phyloP scores from a whole-genome alignment of 116 monocot genomes.

The Thalassia testudinum region DNA sequence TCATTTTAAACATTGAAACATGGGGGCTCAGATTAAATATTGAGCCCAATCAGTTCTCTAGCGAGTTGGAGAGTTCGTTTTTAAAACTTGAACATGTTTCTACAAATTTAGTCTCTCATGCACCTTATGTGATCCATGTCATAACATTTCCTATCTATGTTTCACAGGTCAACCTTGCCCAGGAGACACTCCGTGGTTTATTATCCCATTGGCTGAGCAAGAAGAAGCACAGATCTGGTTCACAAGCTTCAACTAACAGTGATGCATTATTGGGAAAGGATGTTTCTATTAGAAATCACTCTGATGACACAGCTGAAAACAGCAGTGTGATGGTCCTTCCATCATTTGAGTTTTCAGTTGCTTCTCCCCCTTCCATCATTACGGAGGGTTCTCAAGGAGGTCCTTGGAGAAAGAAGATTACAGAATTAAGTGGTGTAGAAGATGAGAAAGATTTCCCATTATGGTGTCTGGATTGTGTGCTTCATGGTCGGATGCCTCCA shows the following conservation, averaged over 20 bases:
- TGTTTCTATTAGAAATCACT: constrained; percentile 27
- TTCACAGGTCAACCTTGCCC: constrained; percentile 88
- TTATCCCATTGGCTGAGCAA: constrained; percentile 69
- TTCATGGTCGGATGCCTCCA: constrained; percentile 53
- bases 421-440: constrained; percentile 79
- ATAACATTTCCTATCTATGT: too few species aligned
- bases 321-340: constrained; percentile 27
- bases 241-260: constrained; percentile 41
- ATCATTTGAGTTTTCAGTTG: constrained; percentile 69
- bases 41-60: too few species aligned
- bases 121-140: too few species aligned
- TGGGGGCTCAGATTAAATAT: too few species aligned
- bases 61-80: too few species aligned
- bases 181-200: constrained; percentile 85
- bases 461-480: constrained; percentile 89
- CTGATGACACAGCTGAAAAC: constrained; percentile 53
- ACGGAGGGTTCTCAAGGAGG: constrained; percentile 88
- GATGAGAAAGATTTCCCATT: constrained; percentile 93
- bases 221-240: constrained; percentile 50
- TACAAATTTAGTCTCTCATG: too few species aligned
- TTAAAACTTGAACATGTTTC: too few species aligned
- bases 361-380: constrained; percentile 78
- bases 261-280: constrained; percentile 43
- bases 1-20: too few species aligned
- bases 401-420: constrained; percentile 90